Evolutionary conservation across 2,329 filamentous ascomycete species (phyloP).

Genomic region (Grosmannia clavigera): DNA sequence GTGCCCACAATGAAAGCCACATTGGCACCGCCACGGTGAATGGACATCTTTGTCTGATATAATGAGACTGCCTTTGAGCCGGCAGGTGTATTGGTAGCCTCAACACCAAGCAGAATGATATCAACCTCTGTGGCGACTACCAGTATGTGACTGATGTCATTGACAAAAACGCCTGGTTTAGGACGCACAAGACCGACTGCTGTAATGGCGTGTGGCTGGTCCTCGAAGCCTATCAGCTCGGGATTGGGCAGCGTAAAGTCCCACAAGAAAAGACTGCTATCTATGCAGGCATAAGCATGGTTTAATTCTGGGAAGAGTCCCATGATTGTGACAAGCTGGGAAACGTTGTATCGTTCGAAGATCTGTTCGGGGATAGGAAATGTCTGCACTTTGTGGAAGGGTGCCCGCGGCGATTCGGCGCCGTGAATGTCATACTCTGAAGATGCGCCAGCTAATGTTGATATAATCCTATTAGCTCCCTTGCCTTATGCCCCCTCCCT

Average conservation of each 20-base stretch:
- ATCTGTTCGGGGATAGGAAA: slow-evolving; percentile 87
- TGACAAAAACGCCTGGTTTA: slow-evolving; percentile 75
- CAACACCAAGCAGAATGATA: slow-evolving; percentile 77
- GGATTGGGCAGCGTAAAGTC: slow-evolving; percentile 91
- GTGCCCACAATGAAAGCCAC: slow-evolving; percentile 72
- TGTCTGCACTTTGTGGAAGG: slow-evolving; percentile 76
- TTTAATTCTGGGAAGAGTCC: slow-evolving; percentile 90
- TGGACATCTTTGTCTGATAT: slow-evolving; percentile 79
- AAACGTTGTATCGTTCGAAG: slow-evolving; percentile 82
- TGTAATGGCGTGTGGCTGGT: slow-evolving; percentile 76
- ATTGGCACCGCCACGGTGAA: slow-evolving; percentile 63
- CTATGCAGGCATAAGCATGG: slow-evolving; percentile 90
- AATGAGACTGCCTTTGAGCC: slow-evolving; percentile 64
- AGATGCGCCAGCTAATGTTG: slow-evolving; percentile 61
- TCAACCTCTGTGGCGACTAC: slow-evolving; percentile 80
- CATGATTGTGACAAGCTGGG: slow-evolving; percentile 83
- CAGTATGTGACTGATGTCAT: slow-evolving; percentile 73
- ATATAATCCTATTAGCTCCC: not conserved
- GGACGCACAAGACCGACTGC: slow-evolving; percentile 81
- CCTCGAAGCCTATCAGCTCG: slow-evolving; percentile 83
- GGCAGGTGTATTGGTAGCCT: slow-evolving; percentile 50
- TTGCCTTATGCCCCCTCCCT: not conserved
- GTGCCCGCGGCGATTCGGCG: slow-evolving; percentile 61
- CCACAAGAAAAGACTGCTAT: slow-evolving; percentile 94
- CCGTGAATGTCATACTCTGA: slow-evolving; percentile 78